Base-by-base conservation (phyloP, 2,329 filamentous ascomycete species). In the Camptophora hylomeconis region DNA sequence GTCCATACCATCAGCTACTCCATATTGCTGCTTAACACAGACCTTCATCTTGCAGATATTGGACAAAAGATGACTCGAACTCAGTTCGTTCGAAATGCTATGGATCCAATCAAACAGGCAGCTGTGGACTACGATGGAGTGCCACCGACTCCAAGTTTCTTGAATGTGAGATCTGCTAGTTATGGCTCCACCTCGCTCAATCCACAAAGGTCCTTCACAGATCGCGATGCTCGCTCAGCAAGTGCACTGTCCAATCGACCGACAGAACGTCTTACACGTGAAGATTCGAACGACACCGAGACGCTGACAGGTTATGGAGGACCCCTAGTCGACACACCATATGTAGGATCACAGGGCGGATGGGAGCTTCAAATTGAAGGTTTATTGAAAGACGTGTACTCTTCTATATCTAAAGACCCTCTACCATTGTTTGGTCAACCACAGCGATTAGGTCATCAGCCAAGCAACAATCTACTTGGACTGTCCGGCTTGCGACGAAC, bases 1-100 rank as follows among this genome's bases (percentile, higher is more conserved):
- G 86, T 98, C 11, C 87, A 98, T 52, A 94, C 86, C 14, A 92
- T 95, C 39, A 92, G 83, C 57, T 98, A 95, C 54, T 94, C 89
- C 1, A 74, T 98, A 40, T 76, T 98, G 48, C 67, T 98, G 7
- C 67, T 98, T 39, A 98, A 98, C 48, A 98, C 89, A 18, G 89
- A 98, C 59, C 63, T 98, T 32, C 87, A 98, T 48, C 56, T 95
- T 47, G 89, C 87, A 34, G 86, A 95, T 49, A 93, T 95, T 44
- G 84, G 92, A 37, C 75, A 80, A 45, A 92, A 92, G 60, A 98
- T 98, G 89, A 95, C 87, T 2, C 74, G 80, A 32, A 77, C 69
- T 39, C 87, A 95, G 48, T 98, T 95, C 48, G 72, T 98, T 49
- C 92, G 92, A 56, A 98, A 98, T 50, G 94, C 89, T 4, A 76